Evolutionary conservation across 768 basidiomycete species (phyloP), one percentile per base, ranked within the genome.

Genomic region (Boletus tomentosulus): DNA sequence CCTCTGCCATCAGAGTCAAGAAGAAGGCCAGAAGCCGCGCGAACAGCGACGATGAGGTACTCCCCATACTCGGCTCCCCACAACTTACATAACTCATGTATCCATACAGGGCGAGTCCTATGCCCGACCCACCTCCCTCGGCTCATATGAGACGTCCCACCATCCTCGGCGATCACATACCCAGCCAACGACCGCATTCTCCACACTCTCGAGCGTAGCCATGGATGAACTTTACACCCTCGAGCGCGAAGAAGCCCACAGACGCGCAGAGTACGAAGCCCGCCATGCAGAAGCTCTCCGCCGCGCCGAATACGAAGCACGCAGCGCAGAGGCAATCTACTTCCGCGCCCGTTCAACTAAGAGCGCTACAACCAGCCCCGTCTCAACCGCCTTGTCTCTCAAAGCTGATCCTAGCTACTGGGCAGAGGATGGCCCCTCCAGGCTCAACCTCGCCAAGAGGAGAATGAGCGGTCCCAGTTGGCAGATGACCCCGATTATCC

Each of bases 211-310:
- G 43, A 86, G 74, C 30, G 74, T 88, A 19, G 93, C 94, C 3
- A 87, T 95, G 73, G 92, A 92, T 54, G 92, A 97, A 66, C 79
- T 98, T 8, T 87, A 89, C 62, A 85, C 86, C 60, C 84, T 98
- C 30, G 95, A 98, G 67, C 85, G 85, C 37, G 80, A 86, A 55
- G 95, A 97, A 68, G 87, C 91, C 3, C 69, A 85, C 31, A 79
- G 92, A 19, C 78, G 92, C 34, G 92, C 90, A n/a, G 88, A 92
- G 66, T 96, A 86, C 71, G 90, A 93, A 66, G 80, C 85, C 10
- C 76, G 82, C 10, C 87, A 85, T 64, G 85, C 87, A 16, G 87
- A 87, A 51, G 80, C 79, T 12, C 77, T 82, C 51, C 75, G 85
- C 25, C 75, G 85, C 41, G 85, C 84, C 6, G 84, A 86, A 62